Percentiles rank a stretch among this genome's conserved stretches.
Evolutionary conservation across 345 rosid genomes (phyloP).

Genomic region (Moringa oleifera): DNA sequence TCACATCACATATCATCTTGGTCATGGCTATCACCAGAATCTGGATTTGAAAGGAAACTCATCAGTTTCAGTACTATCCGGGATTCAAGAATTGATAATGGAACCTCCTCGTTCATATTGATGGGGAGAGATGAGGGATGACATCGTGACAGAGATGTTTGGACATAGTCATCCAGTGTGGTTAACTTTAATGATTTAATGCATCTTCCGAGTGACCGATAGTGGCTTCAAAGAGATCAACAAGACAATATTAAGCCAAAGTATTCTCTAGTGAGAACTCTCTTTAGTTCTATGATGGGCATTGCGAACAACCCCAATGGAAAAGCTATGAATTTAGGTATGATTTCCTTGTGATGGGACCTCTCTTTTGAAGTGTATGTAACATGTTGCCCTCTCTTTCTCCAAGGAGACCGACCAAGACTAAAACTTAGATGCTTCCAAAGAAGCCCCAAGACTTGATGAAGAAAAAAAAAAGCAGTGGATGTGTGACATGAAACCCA

Average conservation of each 20-base stretch:
- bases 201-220: not conserved
- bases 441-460: not conserved
- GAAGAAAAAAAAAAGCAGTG: constrained; percentile 4
- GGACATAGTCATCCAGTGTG: constrained; percentile 28
- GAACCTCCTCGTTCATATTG: too few species aligned
- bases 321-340: not conserved
- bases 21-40: not conserved
- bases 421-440: not conserved
- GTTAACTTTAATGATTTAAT: constrained; percentile 29
- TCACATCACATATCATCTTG: constrained; percentile 1
- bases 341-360: not conserved
- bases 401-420: not conserved
- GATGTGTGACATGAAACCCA: constrained; percentile 35
- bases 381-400: not conserved
- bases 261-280: not conserved
- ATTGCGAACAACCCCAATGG: not conserved
- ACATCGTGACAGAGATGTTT: not conserved
- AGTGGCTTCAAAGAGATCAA: constrained; percentile 1
- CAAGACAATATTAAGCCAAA: too few species aligned
- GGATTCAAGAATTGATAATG: too few species aligned
- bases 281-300: not conserved
- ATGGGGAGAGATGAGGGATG: too few species aligned
- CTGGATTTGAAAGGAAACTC: too few species aligned
- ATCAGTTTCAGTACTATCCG: too few species aligned
- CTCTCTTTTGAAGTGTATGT: not conserved